These are phyloP conservation scores for Teratosphaeria viscida DNA, from an alignment of 2,329 filamentous ascomycete genomes.

Conservation along the genomic window DNA sequence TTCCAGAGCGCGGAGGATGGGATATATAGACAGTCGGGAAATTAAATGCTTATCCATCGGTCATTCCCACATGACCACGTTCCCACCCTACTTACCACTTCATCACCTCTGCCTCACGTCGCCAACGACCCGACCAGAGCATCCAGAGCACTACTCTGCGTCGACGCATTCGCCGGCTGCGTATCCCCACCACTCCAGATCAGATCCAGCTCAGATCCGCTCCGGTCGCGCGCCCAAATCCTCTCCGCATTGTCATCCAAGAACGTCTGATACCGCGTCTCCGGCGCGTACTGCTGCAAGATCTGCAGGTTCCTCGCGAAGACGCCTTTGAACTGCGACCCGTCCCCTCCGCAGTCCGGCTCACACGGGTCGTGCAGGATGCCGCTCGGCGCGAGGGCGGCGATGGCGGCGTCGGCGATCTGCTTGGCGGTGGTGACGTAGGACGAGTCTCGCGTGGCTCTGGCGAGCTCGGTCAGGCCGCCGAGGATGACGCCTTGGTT, in stretches of 20 bases:
- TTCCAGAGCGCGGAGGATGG: no score
- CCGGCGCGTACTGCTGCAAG: conserved; percentile 43
- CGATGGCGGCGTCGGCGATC: conserved; percentile 33
- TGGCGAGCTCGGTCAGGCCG: conserved; percentile 45
- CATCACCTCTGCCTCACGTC: not conserved
- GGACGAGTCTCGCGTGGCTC: conserved; percentile 22
- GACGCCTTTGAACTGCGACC: conserved; percentile 60
- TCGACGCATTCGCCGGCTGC: conserved; percentile 18
- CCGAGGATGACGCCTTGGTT: conserved; percentile 54
- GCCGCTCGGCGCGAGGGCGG: conserved; percentile 27
- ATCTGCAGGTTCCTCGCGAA: conserved; percentile 55
- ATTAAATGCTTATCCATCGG: not conserved
- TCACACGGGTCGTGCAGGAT: conserved; percentile 32
- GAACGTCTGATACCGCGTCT: conserved; percentile 40
- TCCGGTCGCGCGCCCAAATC: conserved; percentile 53
- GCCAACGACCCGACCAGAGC: conserved; percentile 22
- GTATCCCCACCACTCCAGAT: conserved; percentile 48
- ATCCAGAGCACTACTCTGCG: conserved; percentile 24
- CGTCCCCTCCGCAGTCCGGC: conserved; percentile 31
- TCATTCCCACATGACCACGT: no score
- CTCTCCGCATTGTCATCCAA: conserved; percentile 53
- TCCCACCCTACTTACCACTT: not conserved
- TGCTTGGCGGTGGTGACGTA: conserved; percentile 27
- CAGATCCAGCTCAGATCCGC: conserved; percentile 46
- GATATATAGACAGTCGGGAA: no score